phyloP scores from a whole-genome alignment of 768 basidiomycete genomes.

The Wakefieldia striispora region DNA sequence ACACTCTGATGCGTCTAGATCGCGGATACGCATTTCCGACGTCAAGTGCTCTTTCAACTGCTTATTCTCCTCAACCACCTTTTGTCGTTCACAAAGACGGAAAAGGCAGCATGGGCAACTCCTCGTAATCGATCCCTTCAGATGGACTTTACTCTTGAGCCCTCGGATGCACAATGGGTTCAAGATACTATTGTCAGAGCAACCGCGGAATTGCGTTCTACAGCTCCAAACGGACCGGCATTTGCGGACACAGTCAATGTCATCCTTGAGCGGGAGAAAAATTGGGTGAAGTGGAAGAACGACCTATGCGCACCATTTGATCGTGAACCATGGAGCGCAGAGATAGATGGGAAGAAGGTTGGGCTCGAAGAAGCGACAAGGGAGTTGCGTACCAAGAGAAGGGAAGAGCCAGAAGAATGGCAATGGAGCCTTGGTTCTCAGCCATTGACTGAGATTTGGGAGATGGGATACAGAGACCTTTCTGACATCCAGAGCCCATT shows the following conservation, averaged over 20 bases:
- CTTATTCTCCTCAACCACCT: slow-evolving; percentile 77
- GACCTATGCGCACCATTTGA: slow-evolving; percentile 79
- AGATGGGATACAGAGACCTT: slow-evolving; percentile 70
- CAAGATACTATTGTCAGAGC: slow-evolving; percentile 63
- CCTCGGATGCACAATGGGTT: slow-evolving; percentile 70
- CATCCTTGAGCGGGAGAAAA: slow-evolving; percentile 80
- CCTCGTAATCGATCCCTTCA: slow-evolving; percentile 76
- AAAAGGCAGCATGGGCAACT: slow-evolving; percentile 59
- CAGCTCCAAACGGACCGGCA: slow-evolving; percentile 71
- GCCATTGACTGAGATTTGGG: slow-evolving; percentile 79
- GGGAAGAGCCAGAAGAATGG: slow-evolving; percentile 60
- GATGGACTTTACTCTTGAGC: slow-evolving; percentile 77
- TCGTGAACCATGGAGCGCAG: slow-evolving; percentile 58
- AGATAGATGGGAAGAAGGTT: slow-evolving; percentile 47
- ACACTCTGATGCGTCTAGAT: slow-evolving; percentile 47
- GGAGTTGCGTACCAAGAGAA: slow-evolving; percentile 49
- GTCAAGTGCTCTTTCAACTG: slow-evolving; percentile 86
- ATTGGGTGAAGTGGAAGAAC: slow-evolving; percentile 91
- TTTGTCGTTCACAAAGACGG: slow-evolving; percentile 66
- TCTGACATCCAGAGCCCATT: slow-evolving; percentile 62
- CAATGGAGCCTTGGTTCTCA: slow-evolving; percentile 63
- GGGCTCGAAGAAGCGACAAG: slow-evolving; percentile 64
- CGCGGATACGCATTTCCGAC: slow-evolving; percentile 89
- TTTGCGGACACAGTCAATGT: slow-evolving; percentile 72
- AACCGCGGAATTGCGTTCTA: slow-evolving; percentile 59